phyloP scores from a whole-genome alignment of 139 green algal species.

The Chlorella vulgaris region DNA sequence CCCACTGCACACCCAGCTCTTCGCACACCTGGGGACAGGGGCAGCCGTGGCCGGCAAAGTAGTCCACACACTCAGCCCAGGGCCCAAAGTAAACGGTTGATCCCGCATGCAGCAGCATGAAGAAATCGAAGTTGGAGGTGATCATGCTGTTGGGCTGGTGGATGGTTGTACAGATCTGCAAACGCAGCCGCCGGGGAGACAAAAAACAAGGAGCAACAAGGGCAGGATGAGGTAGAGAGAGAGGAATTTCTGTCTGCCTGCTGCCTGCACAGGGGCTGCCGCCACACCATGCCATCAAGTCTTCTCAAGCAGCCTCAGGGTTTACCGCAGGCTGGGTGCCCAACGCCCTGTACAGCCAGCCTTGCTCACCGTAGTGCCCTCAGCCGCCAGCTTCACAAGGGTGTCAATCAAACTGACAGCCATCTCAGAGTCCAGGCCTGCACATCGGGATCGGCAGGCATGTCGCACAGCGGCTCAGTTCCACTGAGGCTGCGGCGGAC shows the following conservation, averaged over 20 bases:
- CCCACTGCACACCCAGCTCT: slow-evolving; percentile 8
- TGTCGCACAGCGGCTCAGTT: neutral
- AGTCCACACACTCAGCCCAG: slow-evolving; percentile 58
- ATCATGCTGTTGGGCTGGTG: slow-evolving; percentile 79
- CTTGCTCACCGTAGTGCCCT: slow-evolving; percentile 56
- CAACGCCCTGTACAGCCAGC: neutral
- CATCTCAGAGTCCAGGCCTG: slow-evolving; percentile 78
- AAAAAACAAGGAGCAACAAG: too few species aligned
- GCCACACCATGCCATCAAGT: too few species aligned
- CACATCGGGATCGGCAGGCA: neutral
- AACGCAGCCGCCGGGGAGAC: too few species aligned
- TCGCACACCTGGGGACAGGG: slow-evolving; percentile 29
- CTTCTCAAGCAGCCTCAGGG: too few species aligned
- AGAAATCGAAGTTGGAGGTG: slow-evolving; percentile 65
- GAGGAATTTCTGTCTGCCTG: too few species aligned
- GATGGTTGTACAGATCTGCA: slow-evolving; percentile 59
- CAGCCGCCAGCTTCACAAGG: slow-evolving; percentile 55
- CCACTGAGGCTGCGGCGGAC: too few species aligned
- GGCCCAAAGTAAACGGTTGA: slow-evolving; percentile 60
- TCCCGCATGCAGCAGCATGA: slow-evolving; percentile 73
- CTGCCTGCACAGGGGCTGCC: too few species aligned
- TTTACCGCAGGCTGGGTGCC: too few species aligned
- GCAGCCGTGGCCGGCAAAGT: slow-evolving; percentile 58
- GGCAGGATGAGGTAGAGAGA: neutral
- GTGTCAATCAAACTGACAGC: slow-evolving; percentile 59